A percentile compares a stretch with the other conserved stretches of the same genome.
Evolutionary conservation across 2,329 filamentous ascomycete genomes (phyloP).

Genomic region (Phaeosphaeria sp.): DNA sequence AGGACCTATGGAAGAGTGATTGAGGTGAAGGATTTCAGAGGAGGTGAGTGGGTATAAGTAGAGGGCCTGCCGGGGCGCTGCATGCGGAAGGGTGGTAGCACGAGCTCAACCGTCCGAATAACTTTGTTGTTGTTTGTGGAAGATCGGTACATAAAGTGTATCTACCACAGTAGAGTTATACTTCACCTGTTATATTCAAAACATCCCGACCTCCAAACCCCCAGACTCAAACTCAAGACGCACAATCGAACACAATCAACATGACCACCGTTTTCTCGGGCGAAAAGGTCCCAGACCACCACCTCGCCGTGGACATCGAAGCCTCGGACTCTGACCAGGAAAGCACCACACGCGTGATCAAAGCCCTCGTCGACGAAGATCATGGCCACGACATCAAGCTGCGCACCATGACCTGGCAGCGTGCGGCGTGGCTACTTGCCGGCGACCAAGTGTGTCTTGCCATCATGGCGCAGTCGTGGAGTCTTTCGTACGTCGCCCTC

Average conservation of each 20-base stretch:
- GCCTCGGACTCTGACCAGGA: slow-evolving; percentile 15
- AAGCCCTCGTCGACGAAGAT: slow-evolving; percentile 39
- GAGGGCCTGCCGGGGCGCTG: background rate
- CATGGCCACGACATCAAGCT: slow-evolving; percentile 60
- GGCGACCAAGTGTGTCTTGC: slow-evolving; percentile 92
- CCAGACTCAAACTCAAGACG: too few relatives aligned
- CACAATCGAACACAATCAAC: background rate
- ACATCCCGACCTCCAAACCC: too few relatives aligned
- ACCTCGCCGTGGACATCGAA: background rate
- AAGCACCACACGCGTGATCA: slow-evolving; percentile 16
- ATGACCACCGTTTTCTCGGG: background rate
- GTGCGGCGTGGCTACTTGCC: slow-evolving; percentile 87
- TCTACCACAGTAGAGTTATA: too few relatives aligned
- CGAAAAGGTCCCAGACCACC: background rate
- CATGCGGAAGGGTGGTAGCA: background rate
- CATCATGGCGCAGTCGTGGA: slow-evolving; percentile 95
- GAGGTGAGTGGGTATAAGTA: background rate
- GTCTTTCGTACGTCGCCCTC: slow-evolving; percentile 67
- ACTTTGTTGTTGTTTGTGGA: too few relatives aligned
- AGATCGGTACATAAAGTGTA: too few relatives aligned
- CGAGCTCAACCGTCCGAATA: background rate
- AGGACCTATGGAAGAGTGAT: too few relatives aligned
- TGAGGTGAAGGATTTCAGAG: background rate
- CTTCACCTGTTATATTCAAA: too few relatives aligned
- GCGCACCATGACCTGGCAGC: slow-evolving; percentile 55